Conservation (phyloP, 257 asterid genomes). For the Schizonepeta tenuifolia region DNA sequence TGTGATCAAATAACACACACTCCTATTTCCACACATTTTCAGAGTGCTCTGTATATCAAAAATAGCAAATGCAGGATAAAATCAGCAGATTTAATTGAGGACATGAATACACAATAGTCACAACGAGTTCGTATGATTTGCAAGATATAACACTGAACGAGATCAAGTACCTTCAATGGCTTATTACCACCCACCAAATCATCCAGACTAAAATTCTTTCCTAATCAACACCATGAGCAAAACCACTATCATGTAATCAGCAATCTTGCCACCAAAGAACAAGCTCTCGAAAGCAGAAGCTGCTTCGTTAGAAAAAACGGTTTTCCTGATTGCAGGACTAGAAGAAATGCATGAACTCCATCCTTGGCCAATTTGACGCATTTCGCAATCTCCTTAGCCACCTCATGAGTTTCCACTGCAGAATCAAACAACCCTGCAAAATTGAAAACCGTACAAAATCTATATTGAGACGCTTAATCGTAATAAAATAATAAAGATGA, state of each 20-base stretch:
- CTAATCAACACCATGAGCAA: constrained; percentile 84
- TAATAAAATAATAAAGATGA: no score
- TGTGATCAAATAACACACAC: constrained; percentile 56
- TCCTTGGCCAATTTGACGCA: constrained; percentile 85
- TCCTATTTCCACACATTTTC: constrained; percentile 63
- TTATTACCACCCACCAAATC: constrained; percentile 42
- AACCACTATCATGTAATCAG: constrained; percentile 70
- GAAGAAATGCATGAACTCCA: constrained; percentile 80
- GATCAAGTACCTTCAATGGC: constrained; percentile 51
- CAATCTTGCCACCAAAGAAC: constrained; percentile 62
- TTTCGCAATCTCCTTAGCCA: constrained; percentile 65
- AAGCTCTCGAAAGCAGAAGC: constrained; percentile 60
- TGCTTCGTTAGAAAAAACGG: constrained; percentile 69
- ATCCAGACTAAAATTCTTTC: constrained; percentile 48
- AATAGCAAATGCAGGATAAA: not conserved
- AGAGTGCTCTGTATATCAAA: constrained; percentile 50
- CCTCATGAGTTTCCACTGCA: constrained; percentile 46
- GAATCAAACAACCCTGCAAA: constrained; percentile 69
- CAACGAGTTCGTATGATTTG: not conserved
- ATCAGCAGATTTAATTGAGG: not conserved
- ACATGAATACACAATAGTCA: not conserved
- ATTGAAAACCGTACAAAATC: not conserved
- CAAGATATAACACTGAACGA: not conserved
- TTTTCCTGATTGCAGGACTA: constrained; percentile 55
- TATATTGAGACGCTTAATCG: no score